Base-by-base conservation (phyloP, 345 rosid genomes). In the Eucalyptus guilfoylei region DNA sequence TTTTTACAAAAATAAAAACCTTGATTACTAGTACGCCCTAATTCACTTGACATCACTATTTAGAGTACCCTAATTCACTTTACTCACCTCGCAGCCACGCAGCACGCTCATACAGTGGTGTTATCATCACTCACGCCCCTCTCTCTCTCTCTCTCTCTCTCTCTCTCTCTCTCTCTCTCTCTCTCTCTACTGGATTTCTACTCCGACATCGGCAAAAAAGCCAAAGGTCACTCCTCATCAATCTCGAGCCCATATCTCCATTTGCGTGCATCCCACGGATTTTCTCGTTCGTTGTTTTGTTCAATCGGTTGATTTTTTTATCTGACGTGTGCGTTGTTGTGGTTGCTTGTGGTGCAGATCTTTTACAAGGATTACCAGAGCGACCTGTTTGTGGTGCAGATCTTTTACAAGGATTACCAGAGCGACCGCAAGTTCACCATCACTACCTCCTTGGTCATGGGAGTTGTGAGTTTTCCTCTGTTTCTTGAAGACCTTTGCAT, bases 361-460 rank as follows among this genome's bases (percentile, higher is more conserved):
- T 96, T 86, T 49, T 93, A 95, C 97, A 96, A 91, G 94, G 99
- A 96, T 86, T 96, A 97, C 90, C 98, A 95, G 94, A 93, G 90
- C 44, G 99, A 96, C 91, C 96, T n/a, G 69, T 81, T 45, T 88
- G 21, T 83, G 52, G 88, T 42, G 42, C 87, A 96, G 98, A 96
- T 94, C 96, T 96, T 86, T 49, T 93, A 95, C 97, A 96, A 91
- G 94, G 99, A 96, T 86, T 96, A 97, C 90, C 98, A 95, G 94
- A 93, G 90, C 44, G 99, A 96, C 91, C 96, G 96, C 88, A 96
- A 95, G 92, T 91, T 96, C 95, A 94, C 93, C 89, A 11, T 97
- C 92, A 93, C 96, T 34, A 93, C 99, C 16, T 94, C 81, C 86
- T 95, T 97, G 88, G 89, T 97, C 7, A 91, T 94, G 83, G 60